Evolutionary conservation across 176 grass and related monocot species (phyloP), one percentile per base, ranked within the genome.

Genomic region (Chloris gayana): DNA sequence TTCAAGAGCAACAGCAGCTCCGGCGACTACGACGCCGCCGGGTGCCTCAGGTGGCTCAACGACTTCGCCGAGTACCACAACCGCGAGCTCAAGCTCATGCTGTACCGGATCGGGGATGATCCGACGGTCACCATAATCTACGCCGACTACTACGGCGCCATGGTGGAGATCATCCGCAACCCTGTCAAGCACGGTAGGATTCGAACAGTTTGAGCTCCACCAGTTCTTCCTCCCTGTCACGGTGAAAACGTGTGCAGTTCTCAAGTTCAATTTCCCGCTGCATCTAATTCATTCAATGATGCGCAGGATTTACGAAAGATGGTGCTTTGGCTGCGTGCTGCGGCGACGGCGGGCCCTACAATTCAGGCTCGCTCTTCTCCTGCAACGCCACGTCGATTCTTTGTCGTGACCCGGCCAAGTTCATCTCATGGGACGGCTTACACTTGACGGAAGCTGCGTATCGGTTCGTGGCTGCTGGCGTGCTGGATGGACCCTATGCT

Each of bases 1-100:
- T 88, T 89, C 35, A 77, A 69, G 18, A 85, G 64, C 53, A 65
- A 17, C 57, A 67, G 75, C 5, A 53, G 62, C 6, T 0, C 25
- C 11, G 15, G 33, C 10, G 83, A 88, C 37, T 91, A 91, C 12
- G 91, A 94, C 15, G 41, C 72, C 10, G 72, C 72, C 9, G 79
- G 88, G 11, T 94, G 86, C 69, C 17, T 88, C 35, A 74, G 39
- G 39, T 69, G 80, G 80, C 35, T 84, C n/a, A 88, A 88, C 65
- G 69, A 63, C 60, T 64, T 88, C 67, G 47, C 75, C 6, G 2
- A 69, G 17, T 27, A 70, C 17, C 86, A 88, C 38, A 88, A 88
- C 25, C 67, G 27, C 19, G 10, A 10, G 9, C 80, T 88, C 27
- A 54, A 13, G 11, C 14, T 24, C 27, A 65, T 78, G 73, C 14